Percentiles rank a stretch among this genome's conserved stretches.
Conservation (phyloP, 352 stramenopile genomes). For the Globisporangium nodosum region DNA sequence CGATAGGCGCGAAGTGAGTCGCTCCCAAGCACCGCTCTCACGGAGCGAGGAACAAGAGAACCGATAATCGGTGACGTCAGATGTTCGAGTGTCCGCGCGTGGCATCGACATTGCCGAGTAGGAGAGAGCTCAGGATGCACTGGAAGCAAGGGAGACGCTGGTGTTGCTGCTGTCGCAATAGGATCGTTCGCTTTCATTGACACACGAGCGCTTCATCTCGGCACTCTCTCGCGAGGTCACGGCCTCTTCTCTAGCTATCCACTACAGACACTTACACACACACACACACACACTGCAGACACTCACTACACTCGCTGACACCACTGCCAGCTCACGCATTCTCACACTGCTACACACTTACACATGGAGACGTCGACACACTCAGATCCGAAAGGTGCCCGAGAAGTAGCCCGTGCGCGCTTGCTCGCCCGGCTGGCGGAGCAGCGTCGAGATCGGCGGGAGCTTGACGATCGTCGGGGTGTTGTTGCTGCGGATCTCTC, state of each 20-base stretch:
- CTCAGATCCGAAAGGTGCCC: constrained; percentile 18
- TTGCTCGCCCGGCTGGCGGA: constrained; percentile 21
- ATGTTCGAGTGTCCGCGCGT: too few species aligned
- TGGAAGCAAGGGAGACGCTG: background rate
- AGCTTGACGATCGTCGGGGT: constrained; percentile 28
- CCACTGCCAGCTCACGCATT: background rate
- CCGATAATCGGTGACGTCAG: too few species aligned
- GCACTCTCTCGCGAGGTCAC: background rate
- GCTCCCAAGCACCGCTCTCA: background rate
- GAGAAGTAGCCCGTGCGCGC: constrained; percentile 14
- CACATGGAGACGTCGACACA: background rate
- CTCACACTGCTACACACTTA: background rate
- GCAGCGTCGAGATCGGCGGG: constrained; percentile 54
- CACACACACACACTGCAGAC: background rate
- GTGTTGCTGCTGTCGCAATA: background rate
- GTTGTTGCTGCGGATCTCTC: constrained; percentile 11
- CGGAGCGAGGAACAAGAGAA: background rate
- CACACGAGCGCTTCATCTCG: background rate
- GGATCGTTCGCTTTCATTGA: background rate
- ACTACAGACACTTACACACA: background rate
- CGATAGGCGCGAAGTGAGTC: background rate
- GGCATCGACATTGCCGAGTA: too few species aligned
- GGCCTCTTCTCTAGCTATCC: background rate
- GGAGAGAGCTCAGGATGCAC: too few species aligned
- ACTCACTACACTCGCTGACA: background rate